Conservation (phyloP, 257 asterid genomes). For the Penstemon davidsonii region DNA sequence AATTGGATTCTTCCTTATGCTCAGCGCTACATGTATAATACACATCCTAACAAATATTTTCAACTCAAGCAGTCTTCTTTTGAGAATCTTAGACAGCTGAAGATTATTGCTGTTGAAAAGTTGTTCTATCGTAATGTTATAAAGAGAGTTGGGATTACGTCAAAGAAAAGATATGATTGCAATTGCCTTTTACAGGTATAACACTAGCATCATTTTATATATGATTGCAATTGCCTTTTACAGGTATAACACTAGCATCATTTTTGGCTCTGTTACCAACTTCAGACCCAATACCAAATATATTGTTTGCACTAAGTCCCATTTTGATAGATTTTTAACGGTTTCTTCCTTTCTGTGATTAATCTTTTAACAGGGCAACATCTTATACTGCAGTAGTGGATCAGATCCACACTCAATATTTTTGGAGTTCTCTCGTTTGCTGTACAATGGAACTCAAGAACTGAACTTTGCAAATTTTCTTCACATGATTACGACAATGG, state of each 20-base stretch:
- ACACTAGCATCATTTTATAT: background rate
- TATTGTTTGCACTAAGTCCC: no score
- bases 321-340: no score
- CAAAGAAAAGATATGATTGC: slow-evolving; percentile 63
- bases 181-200: slow-evolving; percentile 59
- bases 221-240: slow-evolving; percentile 68
- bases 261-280: no score
- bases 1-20: slow-evolving; percentile 96
- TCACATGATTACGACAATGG: slow-evolving; percentile 83
- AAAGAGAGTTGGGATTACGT: slow-evolving; percentile 43
- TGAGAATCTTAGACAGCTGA: slow-evolving; percentile 49
- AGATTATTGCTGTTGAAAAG: slow-evolving; percentile 65
- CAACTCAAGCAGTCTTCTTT: slow-evolving; percentile 63
- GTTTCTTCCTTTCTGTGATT: no score
- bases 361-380: slow-evolving; percentile 40
- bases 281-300: no score
- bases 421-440: slow-evolving; percentile 70
- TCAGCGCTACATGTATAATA: slow-evolving; percentile 70
- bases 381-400: slow-evolving; percentile 60
- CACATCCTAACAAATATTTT: slow-evolving; percentile 55
- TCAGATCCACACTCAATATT: slow-evolving; percentile 72
- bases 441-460: slow-evolving; percentile 54
- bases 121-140: slow-evolving; percentile 73
- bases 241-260: slow-evolving; percentile 22
- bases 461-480: slow-evolving; percentile 91